phyloP scores from a whole-genome alignment of 495 filamentous ascomycete species.

The Talaromyces adpressus region DNA sequence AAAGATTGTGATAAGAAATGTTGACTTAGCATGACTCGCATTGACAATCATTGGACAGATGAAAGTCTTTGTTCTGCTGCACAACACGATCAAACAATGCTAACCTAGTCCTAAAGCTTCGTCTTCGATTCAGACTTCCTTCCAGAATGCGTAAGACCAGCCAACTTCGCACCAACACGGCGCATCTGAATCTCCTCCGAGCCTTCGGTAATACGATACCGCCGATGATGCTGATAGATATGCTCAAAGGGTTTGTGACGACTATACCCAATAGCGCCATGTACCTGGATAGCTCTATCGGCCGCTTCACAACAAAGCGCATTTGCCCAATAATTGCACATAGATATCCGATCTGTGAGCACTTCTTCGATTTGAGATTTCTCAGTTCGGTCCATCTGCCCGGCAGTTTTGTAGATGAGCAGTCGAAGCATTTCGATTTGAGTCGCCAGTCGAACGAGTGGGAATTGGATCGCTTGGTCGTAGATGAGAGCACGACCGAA shows the following conservation, averaged over 20 bases:
- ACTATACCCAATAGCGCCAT: slow-evolving; percentile 45
- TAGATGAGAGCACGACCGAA: slow-evolving; percentile 46
- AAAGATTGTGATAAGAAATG: background rate
- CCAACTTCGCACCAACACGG: slow-evolving; percentile 22
- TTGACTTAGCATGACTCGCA: background rate
- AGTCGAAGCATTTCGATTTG: slow-evolving; percentile 53
- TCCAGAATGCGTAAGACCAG: background rate
- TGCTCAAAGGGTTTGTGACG: slow-evolving; percentile 44
- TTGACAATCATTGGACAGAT: background rate
- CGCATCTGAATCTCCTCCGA: slow-evolving; percentile 45
- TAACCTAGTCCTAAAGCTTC: no score
- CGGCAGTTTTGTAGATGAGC: slow-evolving; percentile 52
- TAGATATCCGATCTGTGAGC: slow-evolving; percentile 13
- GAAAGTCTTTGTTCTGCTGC: background rate
- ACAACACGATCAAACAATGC: no score
- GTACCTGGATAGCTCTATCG: slow-evolving; percentile 53
- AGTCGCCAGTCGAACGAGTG: slow-evolving; percentile 51
- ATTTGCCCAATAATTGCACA: slow-evolving; percentile 62
- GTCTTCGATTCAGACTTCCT: background rate
- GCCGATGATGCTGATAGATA: slow-evolving; percentile 44
- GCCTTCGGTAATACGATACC: slow-evolving; percentile 45
- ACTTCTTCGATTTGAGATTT: no score
- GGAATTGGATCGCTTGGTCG: slow-evolving; percentile 56
- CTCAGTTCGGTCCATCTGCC: slow-evolving; percentile 43
- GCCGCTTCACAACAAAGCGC: slow-evolving; percentile 50